Percentiles rank a stretch among this genome's conserved stretches.
These are phyloP conservation scores for Stylosanthes scabra DNA, from an alignment of 331 rosid genomes.

Conservation along the genomic window DNA sequence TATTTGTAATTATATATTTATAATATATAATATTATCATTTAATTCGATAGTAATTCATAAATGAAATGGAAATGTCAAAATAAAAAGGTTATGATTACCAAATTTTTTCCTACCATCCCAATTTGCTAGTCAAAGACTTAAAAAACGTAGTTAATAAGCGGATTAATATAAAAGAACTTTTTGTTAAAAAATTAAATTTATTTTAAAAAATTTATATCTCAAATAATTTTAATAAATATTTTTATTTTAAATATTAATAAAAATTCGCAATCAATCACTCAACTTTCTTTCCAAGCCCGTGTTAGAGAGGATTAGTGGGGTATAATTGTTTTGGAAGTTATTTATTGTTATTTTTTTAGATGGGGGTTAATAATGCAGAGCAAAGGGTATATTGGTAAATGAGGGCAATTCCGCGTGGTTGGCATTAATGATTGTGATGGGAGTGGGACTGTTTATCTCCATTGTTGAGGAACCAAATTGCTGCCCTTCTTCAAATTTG, in stretches of 20 bases:
- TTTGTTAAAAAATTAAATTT: too few species aligned
- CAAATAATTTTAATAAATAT: too few species aligned
- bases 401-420: slow-evolving; percentile 57
- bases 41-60: too few species aligned
- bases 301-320: neutral
- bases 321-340: neutral
- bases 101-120: too few species aligned
- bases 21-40: too few species aligned
- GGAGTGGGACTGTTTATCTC: slow-evolving; percentile 18
- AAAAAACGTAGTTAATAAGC: neutral
- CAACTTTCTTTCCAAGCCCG: neutral
- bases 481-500: slow-evolving; percentile 35
- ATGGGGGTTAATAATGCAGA: neutral
- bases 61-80: too few species aligned
- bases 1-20: too few species aligned
- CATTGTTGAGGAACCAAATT: slow-evolving; percentile 27
- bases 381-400: slow-evolving; percentile 48
- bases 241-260: too few species aligned
- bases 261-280: neutral
- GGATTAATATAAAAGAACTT: too few species aligned
- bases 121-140: slow-evolving; percentile 17
- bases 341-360: neutral
- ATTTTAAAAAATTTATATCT: too few species aligned
- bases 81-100: too few species aligned
- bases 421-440: slow-evolving; percentile 68